A percentile compares a stretch with the other conserved stretches of the same genome.
Evolutionary conservation across 1,284 basidiomycete species (phyloP).

Genomic region (Phlebopus sp.): DNA sequence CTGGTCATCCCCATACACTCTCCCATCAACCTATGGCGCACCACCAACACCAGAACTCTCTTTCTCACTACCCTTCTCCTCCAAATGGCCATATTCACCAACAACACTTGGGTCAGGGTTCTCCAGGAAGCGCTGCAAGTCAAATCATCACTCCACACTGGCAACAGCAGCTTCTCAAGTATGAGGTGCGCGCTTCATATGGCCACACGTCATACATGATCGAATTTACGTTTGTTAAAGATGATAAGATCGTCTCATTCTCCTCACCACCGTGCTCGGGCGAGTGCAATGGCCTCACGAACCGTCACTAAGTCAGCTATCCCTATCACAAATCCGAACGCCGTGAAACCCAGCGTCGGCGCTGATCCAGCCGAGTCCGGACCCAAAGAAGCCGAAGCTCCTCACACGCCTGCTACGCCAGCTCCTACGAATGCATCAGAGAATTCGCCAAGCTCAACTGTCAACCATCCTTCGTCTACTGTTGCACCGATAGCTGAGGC

Average conservation of each 20-base stretch:
- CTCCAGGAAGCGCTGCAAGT: constrained; percentile 55
- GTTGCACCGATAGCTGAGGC: constrained; percentile 64
- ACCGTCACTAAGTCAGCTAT: constrained; percentile 77
- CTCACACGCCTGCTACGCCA: constrained; percentile 26
- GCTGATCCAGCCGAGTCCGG: constrained; percentile 25
- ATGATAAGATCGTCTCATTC: constrained; percentile 73
- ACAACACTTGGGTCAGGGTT: constrained; percentile 60
- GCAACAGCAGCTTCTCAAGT: constrained; percentile 80
- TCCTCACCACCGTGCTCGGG: constrained; percentile 76
- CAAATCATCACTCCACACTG: constrained; percentile 72
- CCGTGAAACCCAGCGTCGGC: constrained; percentile 46
- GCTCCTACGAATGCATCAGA: constrained; percentile 40
- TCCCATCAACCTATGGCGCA: constrained; percentile 57
- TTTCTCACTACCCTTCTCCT: constrained; percentile 71
- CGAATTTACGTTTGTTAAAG: constrained; percentile 37
- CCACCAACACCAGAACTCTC: constrained; percentile 74
- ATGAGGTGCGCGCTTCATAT: constrained; percentile 53
- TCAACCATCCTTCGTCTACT: constrained; percentile 71
- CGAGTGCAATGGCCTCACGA: constrained; percentile 76
- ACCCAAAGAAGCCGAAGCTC: constrained; percentile 26
- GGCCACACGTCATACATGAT: constrained; percentile 14
- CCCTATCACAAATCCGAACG: constrained; percentile 80
- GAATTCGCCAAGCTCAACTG: constrained; percentile 37
- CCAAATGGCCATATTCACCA: constrained; percentile 56
- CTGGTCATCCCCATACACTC: constrained; percentile 44